Evolutionary conservation across 2,329 filamentous ascomycete genomes (phyloP), one percentile per base, ranked within the genome.

Genomic region (Pseudogymnoascus sp.): DNA sequence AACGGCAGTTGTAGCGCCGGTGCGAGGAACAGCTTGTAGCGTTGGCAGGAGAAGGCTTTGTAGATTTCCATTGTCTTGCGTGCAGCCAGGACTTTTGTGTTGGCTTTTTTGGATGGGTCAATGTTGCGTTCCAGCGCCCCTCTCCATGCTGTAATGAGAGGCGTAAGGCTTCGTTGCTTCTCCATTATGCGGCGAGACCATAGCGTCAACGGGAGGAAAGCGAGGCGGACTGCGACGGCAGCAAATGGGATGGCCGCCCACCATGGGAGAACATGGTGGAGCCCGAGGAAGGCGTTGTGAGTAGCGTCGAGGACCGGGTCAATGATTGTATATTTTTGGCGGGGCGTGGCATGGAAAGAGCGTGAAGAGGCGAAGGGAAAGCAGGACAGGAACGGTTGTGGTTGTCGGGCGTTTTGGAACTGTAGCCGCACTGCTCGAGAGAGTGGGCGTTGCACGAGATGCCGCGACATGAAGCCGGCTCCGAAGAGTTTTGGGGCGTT

Each of bases 211-310:
- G 80, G 80, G 8, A 80, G 71, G 58, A 83, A 69, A 6, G 73
- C 61, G 15, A 71, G 73, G 57, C 82, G 80, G 2, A 83, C 73
- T 14, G 78, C 58, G 39, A 84, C 67, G 3, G 82, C 82, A 3
- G 80, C 76, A 60, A 83, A 70, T 4, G 82, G 82, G 41, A 86
- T 77, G 18, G 79, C 78, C 11, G 75, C 73, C 6, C 72, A 78
- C 82, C 82, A 86, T 60, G 82, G 75, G 2, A 84, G 72, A 39
- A 74, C 9, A 20, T 69, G 69, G 67, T 85, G 80, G 73, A 91
- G 66, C 25, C 73, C 66, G 61, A 78, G 72, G 60, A 83, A 73
- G 62, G 80, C 68, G 58, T 71, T 70, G 64, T 80, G 76, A 2
- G 80, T 76, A 30, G 73, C 67, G 43, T 73, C 70, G 50, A 81